Conservation (phyloP, 2,329 filamentous ascomycete species). For the Aspergillus fischeri region DNA sequence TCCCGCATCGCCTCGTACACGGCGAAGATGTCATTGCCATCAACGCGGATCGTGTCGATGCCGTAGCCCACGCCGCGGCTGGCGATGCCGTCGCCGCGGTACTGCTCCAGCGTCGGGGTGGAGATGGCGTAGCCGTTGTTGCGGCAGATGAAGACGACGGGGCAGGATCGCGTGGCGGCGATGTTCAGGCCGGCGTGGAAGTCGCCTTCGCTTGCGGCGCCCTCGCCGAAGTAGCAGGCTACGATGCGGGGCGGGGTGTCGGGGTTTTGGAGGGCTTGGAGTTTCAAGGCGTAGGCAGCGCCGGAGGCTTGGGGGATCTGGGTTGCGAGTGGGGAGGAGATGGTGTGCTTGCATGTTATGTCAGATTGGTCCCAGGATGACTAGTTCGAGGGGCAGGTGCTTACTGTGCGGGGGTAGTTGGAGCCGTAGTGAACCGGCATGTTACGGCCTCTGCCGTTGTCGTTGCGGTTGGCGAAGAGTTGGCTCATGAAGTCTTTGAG, state of each 20-base stretch:
- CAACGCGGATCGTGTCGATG: conserved; percentile 88
- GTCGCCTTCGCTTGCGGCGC: conserved; percentile 84
- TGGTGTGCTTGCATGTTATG: conserved; percentile 70
- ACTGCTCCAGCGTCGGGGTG: conserved; percentile 85
- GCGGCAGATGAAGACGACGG: conserved; percentile 82
- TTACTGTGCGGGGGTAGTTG: conserved; percentile 74
- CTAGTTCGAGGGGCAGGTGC: conserved; percentile 23
- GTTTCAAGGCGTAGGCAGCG: conserved; percentile 80
- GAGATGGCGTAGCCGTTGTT: conserved; percentile 93
- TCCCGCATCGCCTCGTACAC: conserved; percentile 74
- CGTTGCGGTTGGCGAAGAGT: conserved; percentile 80
- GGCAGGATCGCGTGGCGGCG: conserved; percentile 81
- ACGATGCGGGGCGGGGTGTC: conserved; percentile 65
- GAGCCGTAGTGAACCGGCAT: conserved; percentile 98
- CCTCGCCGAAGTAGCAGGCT: conserved; percentile 85
- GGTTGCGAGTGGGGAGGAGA: conserved; percentile 80
- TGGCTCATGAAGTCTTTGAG: conserved; percentile 92
- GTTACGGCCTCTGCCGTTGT: conserved; percentile 77
- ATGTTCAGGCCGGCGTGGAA: conserved; percentile 91
- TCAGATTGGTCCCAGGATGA: conserved; percentile 1
- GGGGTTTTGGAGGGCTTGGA: conserved; percentile 70
- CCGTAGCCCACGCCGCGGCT: conserved; percentile 83
- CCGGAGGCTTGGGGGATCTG: conserved; percentile 86
- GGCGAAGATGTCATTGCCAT: conserved; percentile 92
- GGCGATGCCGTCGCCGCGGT: conserved; percentile 86